A percentile compares a stretch with the other conserved stretches of the same genome.
Evolutionary conservation across 169 alveolate species (phyloP).

Genomic region (Eimeria maxima): DNA sequence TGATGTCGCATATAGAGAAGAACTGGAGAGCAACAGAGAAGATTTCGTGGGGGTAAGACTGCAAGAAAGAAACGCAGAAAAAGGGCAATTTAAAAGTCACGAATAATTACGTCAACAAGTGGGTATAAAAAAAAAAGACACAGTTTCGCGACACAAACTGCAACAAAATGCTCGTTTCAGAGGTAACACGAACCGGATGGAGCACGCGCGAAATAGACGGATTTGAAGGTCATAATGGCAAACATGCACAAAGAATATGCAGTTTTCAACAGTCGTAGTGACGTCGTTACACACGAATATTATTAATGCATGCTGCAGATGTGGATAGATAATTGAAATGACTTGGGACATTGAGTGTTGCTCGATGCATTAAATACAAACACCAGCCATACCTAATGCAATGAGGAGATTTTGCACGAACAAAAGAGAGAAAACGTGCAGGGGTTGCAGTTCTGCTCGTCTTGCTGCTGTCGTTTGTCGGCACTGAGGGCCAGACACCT

Average conservation of each 20-base stretch:
- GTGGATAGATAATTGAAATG: no score
- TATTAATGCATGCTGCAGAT: no score
- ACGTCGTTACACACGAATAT: no score
- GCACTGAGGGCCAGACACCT: neutral
- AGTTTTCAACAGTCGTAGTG: no score
- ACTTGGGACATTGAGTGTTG: no score
- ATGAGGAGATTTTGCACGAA: neutral
- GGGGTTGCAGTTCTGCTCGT: neutral
- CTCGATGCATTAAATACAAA: neutral
- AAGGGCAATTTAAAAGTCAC: neutral
- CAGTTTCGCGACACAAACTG: no score
- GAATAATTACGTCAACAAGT: no score
- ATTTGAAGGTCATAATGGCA: no score
- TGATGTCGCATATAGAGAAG: slow-evolving; percentile 87
- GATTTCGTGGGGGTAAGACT: neutral
- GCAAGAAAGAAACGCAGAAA: neutral
- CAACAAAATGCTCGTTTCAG: neutral
- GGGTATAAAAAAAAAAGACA: neutral
- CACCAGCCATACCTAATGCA: neutral
- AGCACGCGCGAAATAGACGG: no score
- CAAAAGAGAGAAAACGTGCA: neutral
- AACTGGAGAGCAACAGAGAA: neutral
- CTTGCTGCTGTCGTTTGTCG: neutral
- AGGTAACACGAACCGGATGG: no score
- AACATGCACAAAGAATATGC: no score